Conservation (phyloP, 2,329 filamentous ascomycete genomes). For the Monosporascus ibericus region DNA sequence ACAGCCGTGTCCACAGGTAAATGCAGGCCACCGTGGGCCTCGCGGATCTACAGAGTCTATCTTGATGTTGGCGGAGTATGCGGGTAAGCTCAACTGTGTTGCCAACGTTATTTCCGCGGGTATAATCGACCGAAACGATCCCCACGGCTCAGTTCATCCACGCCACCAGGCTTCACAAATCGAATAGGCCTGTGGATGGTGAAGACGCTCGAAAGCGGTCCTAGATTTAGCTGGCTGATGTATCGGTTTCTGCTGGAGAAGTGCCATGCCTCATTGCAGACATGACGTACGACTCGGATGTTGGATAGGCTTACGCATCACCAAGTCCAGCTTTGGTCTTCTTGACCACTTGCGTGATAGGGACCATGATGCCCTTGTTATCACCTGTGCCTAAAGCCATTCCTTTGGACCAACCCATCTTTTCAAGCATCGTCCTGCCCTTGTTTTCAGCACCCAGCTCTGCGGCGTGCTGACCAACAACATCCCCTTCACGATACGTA, state of each 20-base stretch:
- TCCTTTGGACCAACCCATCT: conserved; percentile 93
- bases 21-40: no score
- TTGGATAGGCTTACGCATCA: conserved; percentile 21
- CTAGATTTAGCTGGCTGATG: no score
- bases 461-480: conserved; percentile 79
- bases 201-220: no score
- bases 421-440: conserved; percentile 83
- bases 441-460: conserved; percentile 79
- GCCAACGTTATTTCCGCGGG: no score
- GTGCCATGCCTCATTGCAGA: not conserved
- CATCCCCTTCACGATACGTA: conserved; percentile 73
- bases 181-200: no score
- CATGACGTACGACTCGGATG: not conserved
- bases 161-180: no score
- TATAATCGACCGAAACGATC: no score
- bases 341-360: conserved; percentile 83
- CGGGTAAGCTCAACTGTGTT: no score
- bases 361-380: conserved; percentile 83
- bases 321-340: conserved; percentile 78
- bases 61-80: no score
- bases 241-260: not conserved
- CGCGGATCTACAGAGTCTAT: no score
- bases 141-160: no score
- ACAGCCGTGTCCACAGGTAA: no score
- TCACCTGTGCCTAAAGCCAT: conserved; percentile 74